Evolutionary conservation across 2,329 filamentous ascomycete genomes (phyloP).

Genomic region (Botrytis elliptica): DNA sequence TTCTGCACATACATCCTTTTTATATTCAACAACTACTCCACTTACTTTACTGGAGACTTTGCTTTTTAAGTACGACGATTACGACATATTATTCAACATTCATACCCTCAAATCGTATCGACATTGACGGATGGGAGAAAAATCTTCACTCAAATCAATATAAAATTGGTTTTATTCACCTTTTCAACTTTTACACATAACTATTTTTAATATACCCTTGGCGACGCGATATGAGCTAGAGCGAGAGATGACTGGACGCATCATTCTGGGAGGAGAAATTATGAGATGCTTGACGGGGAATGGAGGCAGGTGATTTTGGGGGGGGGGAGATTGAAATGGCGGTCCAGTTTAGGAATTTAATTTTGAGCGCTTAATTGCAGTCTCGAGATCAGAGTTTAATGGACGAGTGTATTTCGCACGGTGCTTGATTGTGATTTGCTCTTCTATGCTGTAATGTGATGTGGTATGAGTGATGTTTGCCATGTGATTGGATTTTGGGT

Average conservation of each 20-base stretch:
- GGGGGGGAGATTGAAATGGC: neutral
- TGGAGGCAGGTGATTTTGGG: neutral
- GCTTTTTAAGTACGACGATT: constrained; percentile 6
- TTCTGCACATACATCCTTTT: constrained; percentile 29
- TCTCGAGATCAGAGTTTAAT: constrained; percentile 4
- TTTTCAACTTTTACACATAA: constrained; percentile 1
- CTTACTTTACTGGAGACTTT: constrained; percentile 5
- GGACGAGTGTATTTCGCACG: neutral
- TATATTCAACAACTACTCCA: constrained; percentile 26
- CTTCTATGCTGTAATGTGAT: neutral
- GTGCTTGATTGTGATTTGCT: neutral
- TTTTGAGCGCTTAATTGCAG: constrained; percentile 19
- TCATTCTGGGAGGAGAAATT: neutral
- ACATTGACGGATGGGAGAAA: constrained; percentile 9
- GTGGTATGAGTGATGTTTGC: neutral
- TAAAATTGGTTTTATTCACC: constrained; percentile 4
- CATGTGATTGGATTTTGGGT: neutral
- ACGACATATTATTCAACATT: constrained; percentile 16
- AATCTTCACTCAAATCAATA: constrained; percentile 7
- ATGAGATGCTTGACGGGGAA: neutral
- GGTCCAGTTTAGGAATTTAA: neutral
- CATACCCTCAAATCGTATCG: neutral
- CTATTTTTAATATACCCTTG: constrained; percentile 12
- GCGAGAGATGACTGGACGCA: constrained; percentile 4
- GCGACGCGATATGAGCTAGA: neutral